Evolutionary conservation across 306 rosid genomes (phyloP).

Genomic region (Dryas octopetala): DNA sequence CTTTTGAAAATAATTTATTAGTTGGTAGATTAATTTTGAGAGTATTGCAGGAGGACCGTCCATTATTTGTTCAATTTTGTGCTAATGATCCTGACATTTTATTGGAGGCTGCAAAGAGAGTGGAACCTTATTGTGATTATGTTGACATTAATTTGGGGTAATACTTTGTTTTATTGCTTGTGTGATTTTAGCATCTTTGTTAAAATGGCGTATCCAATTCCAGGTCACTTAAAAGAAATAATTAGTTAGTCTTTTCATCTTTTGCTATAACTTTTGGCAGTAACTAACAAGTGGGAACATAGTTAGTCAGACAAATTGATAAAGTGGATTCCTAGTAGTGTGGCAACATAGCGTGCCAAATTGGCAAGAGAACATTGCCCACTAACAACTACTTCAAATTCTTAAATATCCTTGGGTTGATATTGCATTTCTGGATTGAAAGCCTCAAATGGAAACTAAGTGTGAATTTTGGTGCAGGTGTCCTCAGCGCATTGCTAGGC

Average conservation of each 20-base stretch:
- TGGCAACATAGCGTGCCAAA: background rate
- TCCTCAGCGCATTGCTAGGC: slow-evolving; percentile 90
- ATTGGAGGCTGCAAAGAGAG: slow-evolving; percentile 78
- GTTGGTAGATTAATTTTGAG: background rate
- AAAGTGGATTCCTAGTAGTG: background rate
- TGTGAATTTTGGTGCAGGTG: slow-evolving; percentile 50
- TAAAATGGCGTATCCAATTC: background rate
- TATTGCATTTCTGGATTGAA: background rate
- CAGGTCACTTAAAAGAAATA: background rate
- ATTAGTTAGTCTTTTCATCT: background rate
- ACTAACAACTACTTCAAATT: background rate
- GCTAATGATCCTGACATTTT: slow-evolving; percentile 81
- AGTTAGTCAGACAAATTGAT: too few relatives aligned
- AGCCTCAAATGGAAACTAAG: background rate
- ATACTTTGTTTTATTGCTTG: background rate
- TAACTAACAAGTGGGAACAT: background rate
- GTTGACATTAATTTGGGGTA: slow-evolving; percentile 98
- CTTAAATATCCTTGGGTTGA: background rate
- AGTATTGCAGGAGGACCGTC: slow-evolving; percentile 66
- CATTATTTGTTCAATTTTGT: slow-evolving; percentile 92
- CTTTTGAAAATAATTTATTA: too few relatives aligned
- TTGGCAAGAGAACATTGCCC: background rate
- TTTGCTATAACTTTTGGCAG: too few relatives aligned
- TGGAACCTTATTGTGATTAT: slow-evolving; percentile 79
- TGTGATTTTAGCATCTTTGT: background rate